Conservation (phyloP, 352 stramenopile genomes). For the Phytophthora cactorum region DNA sequence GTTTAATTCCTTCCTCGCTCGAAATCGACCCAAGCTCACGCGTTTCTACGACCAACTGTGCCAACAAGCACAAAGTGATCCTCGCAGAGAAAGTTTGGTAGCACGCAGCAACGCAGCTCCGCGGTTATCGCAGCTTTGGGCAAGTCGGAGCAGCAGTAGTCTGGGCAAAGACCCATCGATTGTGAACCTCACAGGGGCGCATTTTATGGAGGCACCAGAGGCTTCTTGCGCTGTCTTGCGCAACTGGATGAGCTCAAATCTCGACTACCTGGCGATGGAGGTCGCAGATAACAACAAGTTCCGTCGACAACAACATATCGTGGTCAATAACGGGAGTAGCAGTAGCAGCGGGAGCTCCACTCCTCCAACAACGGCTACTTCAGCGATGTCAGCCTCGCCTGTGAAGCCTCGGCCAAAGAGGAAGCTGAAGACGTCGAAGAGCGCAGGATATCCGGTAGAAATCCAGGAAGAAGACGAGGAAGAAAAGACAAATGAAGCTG, state of each 20-base stretch:
- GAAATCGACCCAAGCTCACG: constrained; percentile 63
- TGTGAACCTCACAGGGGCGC: constrained; percentile 47
- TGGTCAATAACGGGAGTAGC: constrained; percentile 39
- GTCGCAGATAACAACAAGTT: constrained; percentile 63
- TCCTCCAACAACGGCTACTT: constrained; percentile 31
- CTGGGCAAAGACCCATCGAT: constrained; percentile 40
- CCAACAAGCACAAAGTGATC: constrained; percentile 68
- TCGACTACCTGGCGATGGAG: constrained; percentile 55
- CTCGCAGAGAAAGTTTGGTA: constrained; percentile 69
- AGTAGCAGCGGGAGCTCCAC: constrained; percentile 29
- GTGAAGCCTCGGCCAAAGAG: constrained; percentile 38
- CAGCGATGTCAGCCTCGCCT: constrained; percentile 31
- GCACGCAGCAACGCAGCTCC: constrained; percentile 58
- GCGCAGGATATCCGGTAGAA: constrained; percentile 29
- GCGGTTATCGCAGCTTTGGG: constrained; percentile 74
- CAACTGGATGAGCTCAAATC: constrained; percentile 54
- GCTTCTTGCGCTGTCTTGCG: constrained; percentile 56
- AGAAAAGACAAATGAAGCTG: constrained; percentile 23
- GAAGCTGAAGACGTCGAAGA: constrained; percentile 67
- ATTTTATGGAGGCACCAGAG: constrained; percentile 46
- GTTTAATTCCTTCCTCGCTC: constrained; percentile 73
- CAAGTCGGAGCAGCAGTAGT: constrained; percentile 42
- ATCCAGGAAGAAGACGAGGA: constrained; percentile 44
- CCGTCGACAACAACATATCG: constrained; percentile 48
- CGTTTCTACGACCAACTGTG: constrained; percentile 83